Evolutionary conservation across 148 eudicot species (phyloP).

Genomic region (Selenicereus undatus): DNA sequence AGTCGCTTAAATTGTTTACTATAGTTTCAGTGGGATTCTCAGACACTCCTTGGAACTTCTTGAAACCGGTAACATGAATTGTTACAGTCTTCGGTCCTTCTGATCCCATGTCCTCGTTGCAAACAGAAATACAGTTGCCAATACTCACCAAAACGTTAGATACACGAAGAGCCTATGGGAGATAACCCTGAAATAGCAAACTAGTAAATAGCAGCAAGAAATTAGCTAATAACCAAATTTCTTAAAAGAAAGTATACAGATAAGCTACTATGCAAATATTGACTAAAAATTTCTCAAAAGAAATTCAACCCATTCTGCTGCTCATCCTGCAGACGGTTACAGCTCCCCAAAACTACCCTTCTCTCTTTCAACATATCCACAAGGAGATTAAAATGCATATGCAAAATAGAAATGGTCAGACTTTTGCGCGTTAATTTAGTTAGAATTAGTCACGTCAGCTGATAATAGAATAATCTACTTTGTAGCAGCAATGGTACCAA

Average conservation of each 20-base stretch:
- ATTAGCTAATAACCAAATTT: background rate
- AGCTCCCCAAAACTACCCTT: no score
- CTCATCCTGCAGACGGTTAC: no score
- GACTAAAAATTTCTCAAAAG: background rate
- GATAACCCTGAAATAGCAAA: background rate
- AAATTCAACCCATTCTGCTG: no score
- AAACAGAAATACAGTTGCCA: constrained; percentile 28
- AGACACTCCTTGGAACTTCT: constrained; percentile 68
- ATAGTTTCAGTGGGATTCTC: constrained; percentile 70
- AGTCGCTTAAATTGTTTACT: constrained; percentile 43
- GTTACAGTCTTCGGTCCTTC: constrained; percentile 57
- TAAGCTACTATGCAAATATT: background rate
- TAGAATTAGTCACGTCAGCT: no score
- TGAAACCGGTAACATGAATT: constrained; percentile 73
- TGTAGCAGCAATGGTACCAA: no score
- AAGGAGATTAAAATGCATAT: no score
- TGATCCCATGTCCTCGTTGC: constrained; percentile 55
- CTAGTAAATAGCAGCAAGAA: background rate
- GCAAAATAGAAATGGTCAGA: no score
- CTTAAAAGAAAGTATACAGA: background rate
- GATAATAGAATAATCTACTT: no score
- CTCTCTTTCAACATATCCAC: no score
- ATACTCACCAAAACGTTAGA: constrained; percentile 16
- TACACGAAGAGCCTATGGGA: constrained; percentile 10
- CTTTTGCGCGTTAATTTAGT: no score